phyloP scores from a whole-genome alignment of 2,329 filamentous ascomycete genomes.

The Alternaria angustiovoidea region DNA sequence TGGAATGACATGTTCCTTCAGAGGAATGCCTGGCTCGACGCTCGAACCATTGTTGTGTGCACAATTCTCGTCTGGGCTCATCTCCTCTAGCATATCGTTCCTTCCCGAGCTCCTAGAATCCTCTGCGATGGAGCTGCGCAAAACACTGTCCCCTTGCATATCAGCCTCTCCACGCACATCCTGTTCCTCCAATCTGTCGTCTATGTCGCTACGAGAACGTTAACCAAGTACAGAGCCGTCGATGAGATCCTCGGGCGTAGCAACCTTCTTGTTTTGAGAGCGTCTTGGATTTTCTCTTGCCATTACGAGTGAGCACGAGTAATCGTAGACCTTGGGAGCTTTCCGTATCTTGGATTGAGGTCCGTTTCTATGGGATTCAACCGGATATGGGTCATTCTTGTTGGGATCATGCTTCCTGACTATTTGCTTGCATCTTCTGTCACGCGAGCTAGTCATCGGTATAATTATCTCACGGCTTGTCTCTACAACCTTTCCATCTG shows the following conservation, averaged over 20 bases:
- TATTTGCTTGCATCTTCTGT: not conserved
- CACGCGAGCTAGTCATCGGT: not conserved
- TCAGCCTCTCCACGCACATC: not conserved
- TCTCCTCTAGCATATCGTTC: accelerated
- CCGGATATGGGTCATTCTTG: not conserved
- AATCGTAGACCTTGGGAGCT: not conserved
- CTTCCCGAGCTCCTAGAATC: not conserved
- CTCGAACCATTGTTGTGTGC: accelerated
- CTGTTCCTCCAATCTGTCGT: too few relatives aligned
- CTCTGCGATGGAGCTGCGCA: not conserved
- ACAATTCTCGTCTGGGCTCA: not conserved
- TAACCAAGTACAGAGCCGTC: not conserved
- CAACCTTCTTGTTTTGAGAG: not conserved
- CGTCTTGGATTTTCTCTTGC: not conserved
- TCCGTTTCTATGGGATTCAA: not conserved
- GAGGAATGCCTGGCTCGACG: not conserved
- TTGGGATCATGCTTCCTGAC: not conserved
- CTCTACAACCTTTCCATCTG: not conserved
- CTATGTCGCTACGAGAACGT: not conserved
- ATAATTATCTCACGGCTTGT: not conserved
- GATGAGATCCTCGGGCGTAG: too few relatives aligned
- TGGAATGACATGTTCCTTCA: not conserved
- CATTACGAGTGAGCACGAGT: not conserved
- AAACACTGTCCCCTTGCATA: accelerated
- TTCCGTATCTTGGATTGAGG: not conserved